Base-by-base conservation (phyloP, 2,329 filamentous ascomycete species). In the Periglandula ipomoeae region DNA sequence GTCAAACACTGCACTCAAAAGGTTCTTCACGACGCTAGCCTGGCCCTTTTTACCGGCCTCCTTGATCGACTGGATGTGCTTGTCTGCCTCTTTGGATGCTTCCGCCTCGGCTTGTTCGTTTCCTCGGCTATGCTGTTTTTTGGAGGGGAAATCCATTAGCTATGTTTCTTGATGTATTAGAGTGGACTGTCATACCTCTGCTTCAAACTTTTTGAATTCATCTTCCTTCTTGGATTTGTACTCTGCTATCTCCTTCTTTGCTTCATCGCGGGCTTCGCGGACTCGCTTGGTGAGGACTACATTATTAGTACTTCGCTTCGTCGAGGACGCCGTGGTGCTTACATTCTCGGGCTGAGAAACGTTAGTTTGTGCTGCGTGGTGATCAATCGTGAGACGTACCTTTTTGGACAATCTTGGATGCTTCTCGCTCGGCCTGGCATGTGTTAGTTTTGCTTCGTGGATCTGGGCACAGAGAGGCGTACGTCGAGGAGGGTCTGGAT, bases 401-500 rank as follows among this genome's bases (percentile, higher is more conserved):
- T 80, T 93, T 89, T 70, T 97, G 91, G 50, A 98, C 90, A 68
- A 98, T 98, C 80, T 96, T 96, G 73, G 95, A 91, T 53, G 93
- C 93, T 70, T 97, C 91, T 71, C 89, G 86, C 80, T 98, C 93
- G 61, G 93, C 90, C 91, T 97, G 50, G 6, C 3, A n/a, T 6
- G 3, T 24, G 37, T 53, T 42, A 57, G 53, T 9, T 40, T n/a
- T 22, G 32, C 10, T 22, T 15, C 15, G n/a, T 20, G 22, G 20
- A 7, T 19, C n/a, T 10, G n/a, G 23, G 39, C 13, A 27, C 4
- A 15, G 27, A 20, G 45, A 1, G 19, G 66, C 85, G 63, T 85
- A 98, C 93, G 73, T 97, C 93, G 73, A 98, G 89, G 65, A 98
- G 84, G 66, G 91, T 97, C 74, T 97, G 91, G 68, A 98, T 98